Evolutionary conservation across 139 green algal genomes (phyloP).

Genomic region (Coelastrella sp.): DNA sequence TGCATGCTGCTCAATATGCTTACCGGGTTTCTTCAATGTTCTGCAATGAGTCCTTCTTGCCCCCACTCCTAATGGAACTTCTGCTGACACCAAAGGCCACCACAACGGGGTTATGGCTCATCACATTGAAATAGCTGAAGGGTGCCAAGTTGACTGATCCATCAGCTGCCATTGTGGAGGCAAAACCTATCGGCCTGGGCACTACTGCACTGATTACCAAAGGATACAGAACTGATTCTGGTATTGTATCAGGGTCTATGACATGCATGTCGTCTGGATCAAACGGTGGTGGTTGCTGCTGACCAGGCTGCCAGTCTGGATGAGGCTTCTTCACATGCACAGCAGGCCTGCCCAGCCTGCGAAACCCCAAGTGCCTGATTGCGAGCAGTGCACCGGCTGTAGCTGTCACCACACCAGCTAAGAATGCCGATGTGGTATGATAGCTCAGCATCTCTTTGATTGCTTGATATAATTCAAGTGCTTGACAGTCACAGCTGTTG

Average conservation of each 20-base stretch:
- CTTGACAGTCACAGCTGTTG: neutral
- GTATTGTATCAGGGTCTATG: slow-evolving; percentile 46
- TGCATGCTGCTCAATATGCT: slow-evolving; percentile 19
- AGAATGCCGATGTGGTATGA: neutral
- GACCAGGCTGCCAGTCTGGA: slow-evolving; percentile 63
- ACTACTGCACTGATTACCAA: slow-evolving; percentile 87
- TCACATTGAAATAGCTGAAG: slow-evolving; percentile 91
- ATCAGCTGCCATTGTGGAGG: neutral
- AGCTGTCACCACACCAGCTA: neutral
- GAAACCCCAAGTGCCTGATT: neutral
- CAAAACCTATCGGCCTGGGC: slow-evolving; percentile 82
- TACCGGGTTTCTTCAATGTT: slow-evolving; percentile 92
- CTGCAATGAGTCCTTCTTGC: slow-evolving; percentile 89
- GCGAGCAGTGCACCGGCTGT: neutral
- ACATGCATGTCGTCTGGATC: slow-evolving; percentile 41
- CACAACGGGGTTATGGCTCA: slow-evolving; percentile 84
- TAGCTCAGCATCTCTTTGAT: neutral
- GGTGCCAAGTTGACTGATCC: slow-evolving; percentile 81
- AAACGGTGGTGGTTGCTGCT: slow-evolving; percentile 61
- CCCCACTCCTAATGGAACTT: slow-evolving; percentile 49
- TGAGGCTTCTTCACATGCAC: slow-evolving; percentile 54
- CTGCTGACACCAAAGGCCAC: slow-evolving; percentile 73
- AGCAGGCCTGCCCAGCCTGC: neutral
- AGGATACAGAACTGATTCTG: slow-evolving; percentile 65
- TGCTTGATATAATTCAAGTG: neutral